Evolutionary conservation across 1,284 basidiomycete genomes (phyloP), one percentile per base, ranked within the genome.

Genomic region (Volvariella surrecta): DNA sequence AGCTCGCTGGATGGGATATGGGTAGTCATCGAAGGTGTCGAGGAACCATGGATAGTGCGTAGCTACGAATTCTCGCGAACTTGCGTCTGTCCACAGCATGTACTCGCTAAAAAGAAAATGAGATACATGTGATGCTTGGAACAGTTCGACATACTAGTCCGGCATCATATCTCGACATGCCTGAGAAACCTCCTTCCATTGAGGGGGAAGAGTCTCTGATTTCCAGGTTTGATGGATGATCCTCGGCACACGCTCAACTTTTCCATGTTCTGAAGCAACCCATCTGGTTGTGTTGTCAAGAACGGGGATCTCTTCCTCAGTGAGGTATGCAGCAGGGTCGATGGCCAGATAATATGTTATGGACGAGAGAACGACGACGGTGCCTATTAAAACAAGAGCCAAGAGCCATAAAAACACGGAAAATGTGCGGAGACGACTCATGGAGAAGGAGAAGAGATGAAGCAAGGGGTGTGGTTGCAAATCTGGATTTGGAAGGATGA

Each of bases 211-310:
- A 0, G 74, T 77, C 50, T 95, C 83, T 15, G 85, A 83, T 70
- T 96, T 97, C 95, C 95, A 99, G 16, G 96, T 99, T 74, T 98
- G 95, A 65, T 99, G 95, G 43, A 99, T 81, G 54, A 99, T 90
- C 41, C 91, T 78, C 1, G 95, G 95, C 34, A 98, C 85, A 52
- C 74, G 79, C 56, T 92, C 82, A 37, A 76, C 65, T 48, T 71
- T 68, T 39, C 69, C 73, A 50, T 79, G 73, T 32, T 75, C 69
- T 13, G 79, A 63, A 20, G 75, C 71, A 57, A 81, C 79, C 74
- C 73, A 79, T 32, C 73, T 69, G 42, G 69, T 68, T 34, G 66
- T 57, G 52, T 67, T 66, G 55, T 71, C 62, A 54, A 68, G 61
- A 47, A 75, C 61, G 48, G 82, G 80, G 18, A 95, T 79, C 59